phyloP scores from a whole-genome alignment of 805 yeast genomes.

The Yamadazyma olivae region DNA sequence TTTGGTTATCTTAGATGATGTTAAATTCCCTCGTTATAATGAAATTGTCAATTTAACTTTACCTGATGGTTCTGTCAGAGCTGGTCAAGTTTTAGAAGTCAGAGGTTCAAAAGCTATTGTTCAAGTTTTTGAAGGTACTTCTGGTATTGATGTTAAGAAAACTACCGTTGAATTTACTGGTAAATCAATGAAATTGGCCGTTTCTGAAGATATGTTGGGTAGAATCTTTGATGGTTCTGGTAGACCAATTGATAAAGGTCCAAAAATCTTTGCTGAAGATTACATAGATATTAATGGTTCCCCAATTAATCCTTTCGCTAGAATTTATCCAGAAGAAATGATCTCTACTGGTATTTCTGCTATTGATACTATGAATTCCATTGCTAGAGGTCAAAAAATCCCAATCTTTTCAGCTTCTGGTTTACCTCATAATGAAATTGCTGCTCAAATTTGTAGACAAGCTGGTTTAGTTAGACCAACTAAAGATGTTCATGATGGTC shows the following conservation, averaged over 20 bases:
- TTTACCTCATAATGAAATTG: constrained; percentile 98
- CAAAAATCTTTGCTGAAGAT: constrained; percentile 97
- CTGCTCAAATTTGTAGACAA: constrained; percentile 99
- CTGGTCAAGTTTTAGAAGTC: constrained; percentile 98
- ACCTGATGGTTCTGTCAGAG: constrained; percentile 92
- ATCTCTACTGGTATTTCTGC: constrained; percentile 98
- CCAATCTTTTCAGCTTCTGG: constrained; percentile 99
- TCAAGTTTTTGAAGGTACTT: constrained; percentile 98
- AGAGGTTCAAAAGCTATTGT: constrained; percentile 96
- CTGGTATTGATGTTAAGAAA: constrained; percentile 97
- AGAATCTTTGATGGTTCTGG: constrained; percentile 99
- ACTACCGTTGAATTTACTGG: constrained; percentile 98
- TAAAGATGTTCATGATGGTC: constrained; percentile 99
- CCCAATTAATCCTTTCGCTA: constrained; percentile 96
- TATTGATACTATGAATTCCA: constrained; percentile 98
- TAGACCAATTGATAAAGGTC: constrained; percentile 97
- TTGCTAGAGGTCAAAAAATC: constrained; percentile 99
- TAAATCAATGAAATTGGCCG: constrained; percentile 86
- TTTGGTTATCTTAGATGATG: constrained; percentile 64
- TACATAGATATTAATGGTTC: constrained; percentile 98
- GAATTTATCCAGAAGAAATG: constrained; percentile 99
- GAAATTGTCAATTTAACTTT: constrained; percentile 96
- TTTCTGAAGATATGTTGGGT: constrained; percentile 95
- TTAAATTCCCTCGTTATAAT: constrained; percentile 66
- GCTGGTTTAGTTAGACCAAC: constrained; percentile 99